phyloP scores from a whole-genome alignment of 2,329 filamentous ascomycete species.

The Verticillium zaregamsianum region DNA sequence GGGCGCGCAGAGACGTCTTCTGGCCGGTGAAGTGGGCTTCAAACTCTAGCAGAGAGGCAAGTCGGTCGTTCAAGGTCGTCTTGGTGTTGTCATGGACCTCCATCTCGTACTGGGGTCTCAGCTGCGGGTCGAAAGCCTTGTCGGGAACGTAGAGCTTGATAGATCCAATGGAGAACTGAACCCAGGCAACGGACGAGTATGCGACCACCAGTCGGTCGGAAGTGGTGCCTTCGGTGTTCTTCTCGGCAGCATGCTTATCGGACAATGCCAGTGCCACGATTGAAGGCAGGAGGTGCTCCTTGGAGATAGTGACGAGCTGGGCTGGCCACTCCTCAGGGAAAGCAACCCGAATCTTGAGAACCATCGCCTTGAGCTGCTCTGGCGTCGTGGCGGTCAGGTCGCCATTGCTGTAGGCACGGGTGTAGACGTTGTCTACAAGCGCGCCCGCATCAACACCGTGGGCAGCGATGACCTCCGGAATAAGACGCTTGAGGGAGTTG shows the following conservation, averaged over 20 bases:
- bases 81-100: constrained; percentile 53
- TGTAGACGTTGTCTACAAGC: background rate
- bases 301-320: constrained; percentile 33
- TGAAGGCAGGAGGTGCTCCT: constrained; percentile 40
- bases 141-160: constrained; percentile 82
- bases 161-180: constrained; percentile 69
- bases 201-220: background rate
- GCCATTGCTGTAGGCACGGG: background rate
- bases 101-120: constrained; percentile 62
- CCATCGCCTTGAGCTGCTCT: constrained; percentile 2
- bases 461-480: constrained; percentile 35
- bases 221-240: background rate
- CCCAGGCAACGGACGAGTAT: constrained; percentile 55
- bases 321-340: constrained; percentile 32
- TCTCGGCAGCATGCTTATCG: constrained; percentile 18
- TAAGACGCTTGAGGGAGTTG: constrained; percentile 40
- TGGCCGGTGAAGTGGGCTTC: constrained; percentile 66
- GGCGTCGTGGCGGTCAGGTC: background rate
- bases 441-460: constrained; percentile 24
- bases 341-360: constrained; percentile 11
- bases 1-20: constrained; percentile 60
- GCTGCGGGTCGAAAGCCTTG: constrained; percentile 76
- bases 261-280: constrained; percentile 39
- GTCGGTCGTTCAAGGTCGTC: constrained; percentile 47
- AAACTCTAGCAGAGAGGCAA: constrained; percentile 60